Evolutionary conservation across 768 basidiomycete species (phyloP).

Genomic region (Mycena olivaceomarginata): DNA sequence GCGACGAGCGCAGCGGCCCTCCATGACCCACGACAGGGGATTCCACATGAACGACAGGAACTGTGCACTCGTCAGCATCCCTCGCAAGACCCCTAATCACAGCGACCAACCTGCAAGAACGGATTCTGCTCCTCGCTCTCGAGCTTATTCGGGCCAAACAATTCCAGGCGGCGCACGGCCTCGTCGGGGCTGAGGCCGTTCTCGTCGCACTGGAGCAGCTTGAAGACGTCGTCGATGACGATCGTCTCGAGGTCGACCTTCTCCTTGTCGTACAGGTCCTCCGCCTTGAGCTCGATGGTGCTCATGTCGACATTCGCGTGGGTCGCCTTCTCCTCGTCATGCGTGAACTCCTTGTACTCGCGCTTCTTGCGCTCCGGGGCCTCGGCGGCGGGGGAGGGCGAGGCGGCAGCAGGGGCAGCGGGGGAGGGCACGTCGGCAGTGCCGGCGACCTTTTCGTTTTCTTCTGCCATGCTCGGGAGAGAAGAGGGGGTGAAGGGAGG

Average conservation of each 20-base stretch:
- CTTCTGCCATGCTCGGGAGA: too few species aligned
- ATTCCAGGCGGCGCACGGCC: conserved; percentile 87
- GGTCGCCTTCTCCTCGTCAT: conserved; percentile 80
- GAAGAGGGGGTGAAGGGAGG: too few species aligned
- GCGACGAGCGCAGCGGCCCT: conserved; percentile 96
- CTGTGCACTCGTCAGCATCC: conserved; percentile 57
- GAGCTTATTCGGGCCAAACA: conserved; percentile 98
- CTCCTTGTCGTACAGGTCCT: conserved; percentile 98
- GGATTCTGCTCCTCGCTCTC: conserved; percentile 94
- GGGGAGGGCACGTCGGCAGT: background rate
- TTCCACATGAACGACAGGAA: conserved; percentile 99
- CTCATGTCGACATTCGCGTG: conserved; percentile 94
- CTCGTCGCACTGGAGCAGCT: conserved; percentile 93
- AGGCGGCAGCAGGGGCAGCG: background rate
- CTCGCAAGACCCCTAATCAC: background rate
- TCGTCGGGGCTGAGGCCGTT: conserved; percentile 86
- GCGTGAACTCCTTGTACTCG: conserved; percentile 92
- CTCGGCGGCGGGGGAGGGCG: background rate
- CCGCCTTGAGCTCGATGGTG: conserved; percentile 92
- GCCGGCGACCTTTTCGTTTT: conserved; percentile 22
- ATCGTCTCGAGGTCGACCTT: conserved; percentile 99
- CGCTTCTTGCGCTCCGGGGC: conserved; percentile 72
- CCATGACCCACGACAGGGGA: conserved; percentile 99
- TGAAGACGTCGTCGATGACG: conserved; percentile 97
- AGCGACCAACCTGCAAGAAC: conserved; percentile 82